A percentile compares a stretch with the other conserved stretches of the same genome.
Evolutionary conservation across 192 early-diverging fungal species (phyloP).

Genomic region (Mortierella hygrophila): DNA sequence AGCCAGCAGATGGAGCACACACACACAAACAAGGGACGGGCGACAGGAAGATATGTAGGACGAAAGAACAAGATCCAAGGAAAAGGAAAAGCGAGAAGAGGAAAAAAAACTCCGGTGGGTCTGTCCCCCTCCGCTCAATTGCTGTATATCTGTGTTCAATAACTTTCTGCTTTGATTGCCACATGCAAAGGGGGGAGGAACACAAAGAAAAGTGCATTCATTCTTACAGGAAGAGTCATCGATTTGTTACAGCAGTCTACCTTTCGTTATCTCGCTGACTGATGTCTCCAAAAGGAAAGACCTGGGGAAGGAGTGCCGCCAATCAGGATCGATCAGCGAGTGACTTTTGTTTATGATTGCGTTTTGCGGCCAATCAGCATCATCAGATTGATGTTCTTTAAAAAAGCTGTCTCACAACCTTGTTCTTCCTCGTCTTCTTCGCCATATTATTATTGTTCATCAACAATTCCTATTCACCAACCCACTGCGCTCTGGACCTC

Average conservation of each 20-base stretch:
- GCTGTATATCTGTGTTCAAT: not conserved
- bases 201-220: not conserved
- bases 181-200: not conserved
- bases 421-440: not conserved
- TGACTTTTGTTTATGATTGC: not conserved
- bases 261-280: not conserved
- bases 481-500: not conserved
- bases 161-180: not conserved
- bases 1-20: not conserved
- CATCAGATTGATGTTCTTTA: not conserved
- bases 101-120: not conserved
- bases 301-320: slow-evolving; percentile 14
- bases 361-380: not conserved
- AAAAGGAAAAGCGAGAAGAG: not conserved
- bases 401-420: too few relatives aligned
- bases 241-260: not conserved
- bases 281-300: slow-evolving; percentile 28
- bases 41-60: too few relatives aligned
- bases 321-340: not conserved
- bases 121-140: not conserved
- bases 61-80: too few relatives aligned
- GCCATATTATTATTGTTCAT: not conserved
- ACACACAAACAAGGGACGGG: not conserved
- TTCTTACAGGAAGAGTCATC: not conserved
- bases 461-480: not conserved